Base-by-base conservation (phyloP, 257 asterid species). In the Solanum ahanhuiri region DNA sequence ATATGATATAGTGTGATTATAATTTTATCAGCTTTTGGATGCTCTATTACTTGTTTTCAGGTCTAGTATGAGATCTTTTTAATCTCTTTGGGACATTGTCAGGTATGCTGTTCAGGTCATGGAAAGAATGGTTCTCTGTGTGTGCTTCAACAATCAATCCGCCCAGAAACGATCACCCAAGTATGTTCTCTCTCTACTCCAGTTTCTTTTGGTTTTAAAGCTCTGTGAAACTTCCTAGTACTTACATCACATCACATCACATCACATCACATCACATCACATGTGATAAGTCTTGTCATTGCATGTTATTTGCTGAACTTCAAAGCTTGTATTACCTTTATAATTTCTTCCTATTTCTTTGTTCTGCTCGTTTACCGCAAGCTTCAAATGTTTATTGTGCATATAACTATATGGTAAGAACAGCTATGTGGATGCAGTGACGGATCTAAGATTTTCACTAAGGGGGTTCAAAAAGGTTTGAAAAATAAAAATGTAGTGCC, bases 71-170 rank as follows among this genome's bases (percentile, higher is more conserved):
- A 79, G 22, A 15, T 45, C 39, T 79, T 72, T 22, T 12, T 41
- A 71, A 73, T 86, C 81, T n/a, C 25, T 86, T 85, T 88, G 90
- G 89, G 83, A 87, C 87, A 83, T 64, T 89, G 89, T 84, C 89
- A 96, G 99, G 99, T 95, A 70, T 93, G 99, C 93, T 96, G 99
- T 90, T 96, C 99, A 71, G 99, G 99, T 70, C 99, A 96, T 90
- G 99, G 99, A 86, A 96, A 95, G 88, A 96, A 96, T 92, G 99
- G 99, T 60, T 92, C 99, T 60, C 95, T 96, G 66, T 91, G 92
- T 82, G 98, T 95, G 87, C 99, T 96, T 89, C 98, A 96, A 87
- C 93, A 91, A 89, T 96, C 99, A 84, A 92, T 96, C 81, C 98
- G 99, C 85, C 98, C 99, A 51, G 99, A 96, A 87, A 93, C 92